Base-by-base conservation (phyloP, 331 rosid species). In the Acacia concinna region DNA sequence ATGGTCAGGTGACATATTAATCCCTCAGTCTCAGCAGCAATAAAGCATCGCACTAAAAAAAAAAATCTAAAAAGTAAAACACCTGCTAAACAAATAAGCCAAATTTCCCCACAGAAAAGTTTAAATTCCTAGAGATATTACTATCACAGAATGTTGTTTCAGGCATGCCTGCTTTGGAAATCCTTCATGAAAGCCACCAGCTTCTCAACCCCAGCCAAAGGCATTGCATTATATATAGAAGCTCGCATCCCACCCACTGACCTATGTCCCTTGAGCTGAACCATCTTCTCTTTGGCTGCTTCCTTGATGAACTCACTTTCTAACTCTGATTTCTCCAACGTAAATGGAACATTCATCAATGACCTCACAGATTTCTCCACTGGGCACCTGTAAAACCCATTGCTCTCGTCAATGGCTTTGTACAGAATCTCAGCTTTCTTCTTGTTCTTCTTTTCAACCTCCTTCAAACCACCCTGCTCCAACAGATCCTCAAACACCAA, bases 231-330 rank as follows among this genome's bases (percentile, higher is more conserved):
- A 70, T 90, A 90, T 18, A 90, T 90, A 0, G 95, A 90, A 56
- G 95, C 95, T 60, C 95, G 77, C 91, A 90, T 90, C 21, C 95
- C 95, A 71, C 92, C 94, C 81, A 88, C 92, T 1, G 92, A 90
- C 73, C 91, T 83, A 31, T 90, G 94, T 18, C 94, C 92, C 84
- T 90, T 90, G 32, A 90, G 94, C 84, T 90, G 94, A 71, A 90
- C 83, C 94, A 90, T 90, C 83, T 80, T 80, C 83, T 90, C 88
- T 68, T 78, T 81, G 0, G 92, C 89, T 25, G 92, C 94, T 77
- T 90, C 94, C 84, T 90, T 88, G 31, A 90, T 79, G 71, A 90
- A 90, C 82, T 90, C 91, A 1, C 65, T 87, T 17, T 90, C 94
- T 80, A 90, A 41, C 74, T 90, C 91, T 28, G 91, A 52, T 66